phyloP scores from a whole-genome alignment of 257 asterid species.

The Ophiorrhiza pumila region DNA sequence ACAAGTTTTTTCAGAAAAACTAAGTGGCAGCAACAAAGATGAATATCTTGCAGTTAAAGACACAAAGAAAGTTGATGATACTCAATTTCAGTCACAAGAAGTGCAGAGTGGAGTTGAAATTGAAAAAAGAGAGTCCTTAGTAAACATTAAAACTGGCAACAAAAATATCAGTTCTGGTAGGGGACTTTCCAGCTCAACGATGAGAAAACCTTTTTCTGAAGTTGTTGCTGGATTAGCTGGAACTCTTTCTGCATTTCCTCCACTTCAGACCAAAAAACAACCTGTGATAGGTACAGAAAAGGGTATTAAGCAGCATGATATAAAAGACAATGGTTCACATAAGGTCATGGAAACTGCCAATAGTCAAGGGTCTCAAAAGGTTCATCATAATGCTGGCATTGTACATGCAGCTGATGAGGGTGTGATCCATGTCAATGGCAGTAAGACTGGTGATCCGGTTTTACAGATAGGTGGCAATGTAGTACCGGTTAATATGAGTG shows the following conservation, averaged over 20 bases:
- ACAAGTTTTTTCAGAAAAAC: conserved; percentile 30
- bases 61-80: conserved; percentile 33
- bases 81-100: conserved; percentile 29
- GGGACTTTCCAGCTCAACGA: conserved; percentile 48
- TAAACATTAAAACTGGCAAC: conserved; percentile 34
- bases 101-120: conserved; percentile 40
- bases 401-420: conserved; percentile 29
- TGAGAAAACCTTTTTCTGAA: conserved; percentile 89
- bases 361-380: conserved; percentile 39
- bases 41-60: conserved; percentile 35
- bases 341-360: conserved; percentile 35
- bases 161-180: conserved; percentile 33
- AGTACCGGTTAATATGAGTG: conserved; percentile 32
- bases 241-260: conserved; percentile 67
- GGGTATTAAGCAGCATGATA: conserved; percentile 41
- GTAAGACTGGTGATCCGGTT: conserved; percentile 31
- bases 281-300: conserved; percentile 45
- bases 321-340: conserved; percentile 29
- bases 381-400: conserved; percentile 26
- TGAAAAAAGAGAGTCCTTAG: conserved; percentile 34
- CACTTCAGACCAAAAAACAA: conserved; percentile 61
- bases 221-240: conserved; percentile 87
- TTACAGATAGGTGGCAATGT: conserved; percentile 43
- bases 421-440: conserved; percentile 26
- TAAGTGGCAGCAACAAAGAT: conserved; percentile 27